Conservation (phyloP, 2,329 filamentous ascomycete genomes). For the Paecilomyces formosus region DNA sequence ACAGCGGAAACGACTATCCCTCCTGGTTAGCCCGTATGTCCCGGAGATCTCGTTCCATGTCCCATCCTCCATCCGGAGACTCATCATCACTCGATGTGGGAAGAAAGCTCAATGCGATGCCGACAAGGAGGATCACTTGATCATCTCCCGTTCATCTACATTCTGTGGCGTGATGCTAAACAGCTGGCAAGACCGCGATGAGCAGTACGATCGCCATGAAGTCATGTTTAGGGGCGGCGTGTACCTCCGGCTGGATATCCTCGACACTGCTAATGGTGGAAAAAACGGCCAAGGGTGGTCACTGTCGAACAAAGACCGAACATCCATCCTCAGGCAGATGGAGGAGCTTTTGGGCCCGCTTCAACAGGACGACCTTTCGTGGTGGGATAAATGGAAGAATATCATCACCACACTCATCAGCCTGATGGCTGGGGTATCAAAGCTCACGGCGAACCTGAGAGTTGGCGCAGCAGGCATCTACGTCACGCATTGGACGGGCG, state of each 20-base stretch:
- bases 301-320: not conserved
- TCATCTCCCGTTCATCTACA: not conserved
- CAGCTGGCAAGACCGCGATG: not conserved
- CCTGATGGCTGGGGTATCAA: not conserved
- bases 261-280: not conserved
- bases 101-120: not conserved
- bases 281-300: not conserved
- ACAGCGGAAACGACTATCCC: not conserved
- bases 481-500: not conserved
- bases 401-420: not conserved
- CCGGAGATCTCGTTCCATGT: not conserved
- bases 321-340: not conserved
- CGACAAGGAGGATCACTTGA: not conserved
- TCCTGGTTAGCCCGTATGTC: not conserved
- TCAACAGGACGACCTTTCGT: not conserved
- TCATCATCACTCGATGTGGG: not conserved
- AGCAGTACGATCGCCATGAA: not conserved
- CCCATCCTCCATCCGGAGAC: not conserved
- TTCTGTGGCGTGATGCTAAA: not conserved
- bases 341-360: not conserved
- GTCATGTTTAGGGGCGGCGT: not conserved
- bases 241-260: not conserved
- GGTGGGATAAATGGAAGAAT: not conserved
- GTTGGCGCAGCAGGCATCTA: not conserved
- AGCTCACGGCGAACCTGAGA: not conserved